These are phyloP conservation scores for Ammopiptanthus mongolicus DNA, from an alignment of 306 rosid genomes.

Conservation along the genomic window DNA sequence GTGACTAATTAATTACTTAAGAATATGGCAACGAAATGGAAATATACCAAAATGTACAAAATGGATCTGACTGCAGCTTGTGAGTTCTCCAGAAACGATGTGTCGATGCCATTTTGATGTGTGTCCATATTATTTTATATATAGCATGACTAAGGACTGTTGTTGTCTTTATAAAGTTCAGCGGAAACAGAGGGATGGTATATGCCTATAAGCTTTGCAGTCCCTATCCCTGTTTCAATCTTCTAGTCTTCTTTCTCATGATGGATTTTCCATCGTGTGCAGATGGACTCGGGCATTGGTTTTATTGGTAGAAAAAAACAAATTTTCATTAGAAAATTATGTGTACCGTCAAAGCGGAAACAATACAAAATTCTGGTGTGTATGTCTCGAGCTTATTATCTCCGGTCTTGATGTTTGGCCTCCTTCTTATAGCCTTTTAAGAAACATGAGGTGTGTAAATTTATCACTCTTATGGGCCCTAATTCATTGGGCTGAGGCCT, in stretches of 20 bases:
- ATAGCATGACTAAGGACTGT: background rate
- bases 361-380: too few species aligned
- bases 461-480: too few species aligned
- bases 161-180: background rate
- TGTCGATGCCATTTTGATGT: constrained; percentile 15
- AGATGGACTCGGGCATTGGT: too few species aligned
- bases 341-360: too few species aligned
- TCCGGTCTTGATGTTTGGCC: too few species aligned
- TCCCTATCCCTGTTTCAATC: constrained; percentile 9
- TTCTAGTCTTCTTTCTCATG: background rate
- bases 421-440: too few species aligned
- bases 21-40: constrained; percentile 31
- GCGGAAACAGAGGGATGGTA: background rate
- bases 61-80: constrained; percentile 15
- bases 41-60: constrained; percentile 20
- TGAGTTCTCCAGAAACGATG: constrained; percentile 22
- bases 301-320: too few species aligned
- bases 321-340: too few species aligned
- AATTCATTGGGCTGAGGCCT: too few species aligned
- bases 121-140: background rate
- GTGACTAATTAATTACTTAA: constrained; percentile 33
- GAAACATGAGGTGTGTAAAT: too few species aligned
- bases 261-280: too few species aligned
- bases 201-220: background rate
- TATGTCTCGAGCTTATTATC: too few species aligned